Percentiles rank a stretch among this genome's conserved stretches.
Evolutionary conservation across 257 asterid genomes (phyloP).

Genomic region (Solanum sejunctum): DNA sequence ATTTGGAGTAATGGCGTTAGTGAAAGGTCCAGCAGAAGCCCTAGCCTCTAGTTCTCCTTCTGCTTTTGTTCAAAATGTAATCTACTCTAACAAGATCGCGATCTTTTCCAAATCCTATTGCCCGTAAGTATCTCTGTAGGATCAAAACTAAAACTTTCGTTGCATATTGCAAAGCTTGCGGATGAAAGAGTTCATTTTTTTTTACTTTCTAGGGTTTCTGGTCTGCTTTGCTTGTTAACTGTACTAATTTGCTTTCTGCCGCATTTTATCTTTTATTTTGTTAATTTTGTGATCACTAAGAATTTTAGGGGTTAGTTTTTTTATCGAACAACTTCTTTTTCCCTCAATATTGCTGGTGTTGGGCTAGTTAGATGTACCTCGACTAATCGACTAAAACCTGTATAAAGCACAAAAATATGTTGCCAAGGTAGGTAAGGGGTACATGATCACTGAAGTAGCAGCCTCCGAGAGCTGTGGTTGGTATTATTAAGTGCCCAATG

Average conservation of each 20-base stretch:
- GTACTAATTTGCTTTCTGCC: background rate
- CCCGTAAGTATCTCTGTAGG: conserved; percentile 40
- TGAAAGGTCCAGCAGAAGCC: conserved; percentile 28
- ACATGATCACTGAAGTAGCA: background rate
- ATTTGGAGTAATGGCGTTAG: conserved; percentile 31
- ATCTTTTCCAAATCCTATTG: conserved; percentile 95
- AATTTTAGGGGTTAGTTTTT: background rate
- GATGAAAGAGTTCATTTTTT: background rate
- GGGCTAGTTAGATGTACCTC: background rate
- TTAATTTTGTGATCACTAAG: background rate
- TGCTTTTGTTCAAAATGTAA: conserved; percentile 74
- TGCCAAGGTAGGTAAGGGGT: background rate
- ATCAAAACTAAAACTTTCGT: background rate
- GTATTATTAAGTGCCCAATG: background rate
- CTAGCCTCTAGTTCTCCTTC: conserved; percentile 74
- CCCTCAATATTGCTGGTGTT: background rate
- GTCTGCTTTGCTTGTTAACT: background rate
- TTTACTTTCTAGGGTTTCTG: background rate
- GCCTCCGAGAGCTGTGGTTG: background rate
- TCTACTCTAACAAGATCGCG: conserved; percentile 77
- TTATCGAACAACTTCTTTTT: background rate
- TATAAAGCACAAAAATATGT: background rate
- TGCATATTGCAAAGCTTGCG: background rate
- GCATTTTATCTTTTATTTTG: background rate
- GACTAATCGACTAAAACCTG: background rate